Evolutionary conservation across 2,329 filamentous ascomycete genomes (phyloP), one percentile per base, ranked within the genome.

Genomic region (Penicillium psychrosexuale): DNA sequence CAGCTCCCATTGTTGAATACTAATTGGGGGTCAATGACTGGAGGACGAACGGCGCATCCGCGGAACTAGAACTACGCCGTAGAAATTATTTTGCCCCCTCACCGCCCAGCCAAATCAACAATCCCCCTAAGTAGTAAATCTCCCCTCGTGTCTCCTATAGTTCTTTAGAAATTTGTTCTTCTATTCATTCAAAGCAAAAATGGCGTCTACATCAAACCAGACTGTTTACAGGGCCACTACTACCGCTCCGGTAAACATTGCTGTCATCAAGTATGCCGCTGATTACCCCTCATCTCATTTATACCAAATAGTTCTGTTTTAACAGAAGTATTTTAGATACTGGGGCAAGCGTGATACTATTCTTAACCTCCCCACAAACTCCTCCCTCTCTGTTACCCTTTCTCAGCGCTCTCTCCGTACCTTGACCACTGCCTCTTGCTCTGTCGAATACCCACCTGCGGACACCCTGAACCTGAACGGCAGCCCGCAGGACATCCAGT

Each of bases 351-450:
- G 94, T 60, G 92, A 97, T 76, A 77, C 90, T 49, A 90, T 89
- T 72, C 85, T 97, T 67, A 99, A 99, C 77, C 88, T 97, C 53
- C 94, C 94, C 34, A 97, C 94, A 72, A 99, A 99, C 81, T 96
- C 91, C 62, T 99, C 94, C 62, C 86, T 99, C 70, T 96, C 91
- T 60, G 93, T 99, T 55, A 99, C 94, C 53, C 89, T 99, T 67
- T 94, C 91, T 47, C 94, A 99, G 78, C 82, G 84, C 73, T 93
- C 97, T 71, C 86, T 99, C 60, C 91, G 92, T 71, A 97, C 94
- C 54, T 88, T 97, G 73, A 99, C 94, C 45, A 97, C 95, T 51
- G 94, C 94, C 60, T 91, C 92, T 42, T 96, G 91, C 82, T 94
- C 91, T 50, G 75, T 85, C 58, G 74, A 81, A 58, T 97, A 88